Conservation (phyloP, 2,329 filamentous ascomycete species). For the Fonsecaea monophora region DNA sequence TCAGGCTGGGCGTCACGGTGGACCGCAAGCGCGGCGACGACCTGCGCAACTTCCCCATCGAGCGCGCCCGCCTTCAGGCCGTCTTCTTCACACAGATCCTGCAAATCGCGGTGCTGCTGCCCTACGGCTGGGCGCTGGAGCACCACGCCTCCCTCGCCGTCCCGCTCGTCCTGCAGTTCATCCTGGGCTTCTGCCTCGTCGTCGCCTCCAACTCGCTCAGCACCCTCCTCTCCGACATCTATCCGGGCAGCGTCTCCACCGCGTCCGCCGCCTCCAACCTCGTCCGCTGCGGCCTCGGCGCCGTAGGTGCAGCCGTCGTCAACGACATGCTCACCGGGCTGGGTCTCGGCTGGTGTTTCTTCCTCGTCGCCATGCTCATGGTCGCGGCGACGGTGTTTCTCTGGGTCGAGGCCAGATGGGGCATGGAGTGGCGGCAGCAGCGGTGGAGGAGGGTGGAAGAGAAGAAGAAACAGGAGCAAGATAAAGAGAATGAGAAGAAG, state of each 20-base stretch:
- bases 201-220: constrained; percentile 19
- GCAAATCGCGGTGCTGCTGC: constrained; percentile 8
- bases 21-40: constrained; percentile 24
- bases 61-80: constrained; percentile 52
- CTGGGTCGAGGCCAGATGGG: constrained; percentile 9
- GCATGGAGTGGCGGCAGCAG: constrained; percentile 24
- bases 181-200: constrained; percentile 16
- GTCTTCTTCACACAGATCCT: constrained; percentile 29
- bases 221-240: constrained; percentile 32
- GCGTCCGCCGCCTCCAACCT: constrained; percentile 47
- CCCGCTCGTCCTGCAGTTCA: constrained; percentile 19
- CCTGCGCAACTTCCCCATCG: constrained; percentile 52
- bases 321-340: constrained; percentile 32
- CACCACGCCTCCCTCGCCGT: constrained; percentile 13
- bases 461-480: constrained; percentile 10
- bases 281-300: constrained; percentile 45
- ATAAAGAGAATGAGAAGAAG: neutral
- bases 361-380: constrained; percentile 14
- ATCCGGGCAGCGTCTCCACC: constrained; percentile 40
- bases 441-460: constrained; percentile 10
- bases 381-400: neutral
- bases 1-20: constrained; percentile 44
- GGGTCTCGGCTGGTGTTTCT: constrained; percentile 30
- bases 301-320: constrained; percentile 42
- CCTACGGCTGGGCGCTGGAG: constrained; percentile 23